A percentile compares a stretch with the other conserved stretches of the same genome.
Conservation (phyloP, 768 basidiomycete genomes). For the Suillus bovinus region DNA sequence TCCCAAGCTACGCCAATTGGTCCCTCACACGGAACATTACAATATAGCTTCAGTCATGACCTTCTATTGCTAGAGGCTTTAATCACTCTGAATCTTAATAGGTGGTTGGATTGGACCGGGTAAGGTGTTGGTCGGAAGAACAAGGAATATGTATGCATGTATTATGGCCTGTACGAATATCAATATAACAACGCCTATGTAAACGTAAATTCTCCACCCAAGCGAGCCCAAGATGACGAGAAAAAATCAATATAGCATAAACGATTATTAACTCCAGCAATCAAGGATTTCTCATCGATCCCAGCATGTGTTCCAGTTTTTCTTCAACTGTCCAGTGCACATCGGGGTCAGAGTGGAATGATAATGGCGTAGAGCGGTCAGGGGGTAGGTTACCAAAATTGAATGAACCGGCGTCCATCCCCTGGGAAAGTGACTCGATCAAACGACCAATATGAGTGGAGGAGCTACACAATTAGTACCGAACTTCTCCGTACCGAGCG, state of each 20-base stretch:
- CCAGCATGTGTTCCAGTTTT: constrained; percentile 71
- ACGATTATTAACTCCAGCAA: constrained; percentile 19
- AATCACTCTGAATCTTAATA: constrained; percentile 67
- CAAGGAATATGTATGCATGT: constrained; percentile 24
- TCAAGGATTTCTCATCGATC: constrained; percentile 34
- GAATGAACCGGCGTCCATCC: constrained; percentile 81
- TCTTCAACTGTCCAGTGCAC: constrained; percentile 75
- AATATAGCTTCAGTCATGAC: constrained; percentile 64
- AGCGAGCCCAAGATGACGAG: constrained; percentile 19
- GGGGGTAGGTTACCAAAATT: constrained; percentile 57
- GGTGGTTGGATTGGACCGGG: constrained; percentile 65
- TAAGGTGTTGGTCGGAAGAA: constrained; percentile 14
- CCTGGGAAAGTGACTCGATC: constrained; percentile 80
- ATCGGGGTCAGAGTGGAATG: constrained; percentile 60
- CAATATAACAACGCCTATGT: constrained; percentile 21
- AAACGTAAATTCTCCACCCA: constrained; percentile 2
- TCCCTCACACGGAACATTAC: constrained; percentile 60
- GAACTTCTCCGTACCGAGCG: constrained; percentile 13
- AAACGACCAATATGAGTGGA: constrained; percentile 79
- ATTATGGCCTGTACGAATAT: constrained; percentile 36
- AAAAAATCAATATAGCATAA: constrained; percentile 22
- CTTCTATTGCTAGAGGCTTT: constrained; percentile 61
- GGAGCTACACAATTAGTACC: constrained; percentile 65
- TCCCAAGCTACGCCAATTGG: constrained; percentile 58
- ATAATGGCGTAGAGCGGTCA: constrained; percentile 62